Evolutionary conservation across 2,329 filamentous ascomycete species (phyloP), one percentile per base, ranked within the genome.

Genomic region (Nothophaeocryptopus gaeumannii): DNA sequence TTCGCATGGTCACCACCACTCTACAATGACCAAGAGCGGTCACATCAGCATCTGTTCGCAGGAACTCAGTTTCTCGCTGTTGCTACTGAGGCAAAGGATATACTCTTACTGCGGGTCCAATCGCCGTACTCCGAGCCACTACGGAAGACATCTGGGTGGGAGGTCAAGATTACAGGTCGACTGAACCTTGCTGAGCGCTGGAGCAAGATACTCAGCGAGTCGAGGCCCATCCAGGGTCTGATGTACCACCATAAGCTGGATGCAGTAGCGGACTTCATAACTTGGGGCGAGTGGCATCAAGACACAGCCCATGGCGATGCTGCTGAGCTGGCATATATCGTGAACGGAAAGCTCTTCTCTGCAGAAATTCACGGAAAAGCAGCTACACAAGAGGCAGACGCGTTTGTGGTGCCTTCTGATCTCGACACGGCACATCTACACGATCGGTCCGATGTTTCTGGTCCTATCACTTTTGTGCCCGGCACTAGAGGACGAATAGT

Each of bases 21-120:
- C 61, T 56, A 62, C 15, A 45, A 38, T 7, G 44, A 41, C 15
- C 14, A 14, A 12, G 47, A 51, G 26, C 34, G 40, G 2, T 37
- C 13, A 12, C 39, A 50, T 30, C 8, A 41, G 10, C 26, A 45
- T 15, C 43, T 50, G 10, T 50, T 51, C 38, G 34, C 37, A 10
- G 52, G 50, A 26, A 20, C 39, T 8, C 62, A 69, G 14, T 60
- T 70, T 12, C 39, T 76, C 32, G 70, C 67, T 7, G 59, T 73
- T 3, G 60, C 70, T 3, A 74, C 73, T 39, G 72, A 74, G 34
- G 64, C 70, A 35, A 73, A 72, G 30, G 62, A 74, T 13, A 58
- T 75, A 8, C 53, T 67, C 5, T 53, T 74, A 7, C 14, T 74
- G 4, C 53, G 55, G n/a, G 42, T 74, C 11, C 51, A 63, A 9